A percentile compares a stretch with the other conserved stretches of the same genome.
phyloP scores from a whole-genome alignment of 805 yeast species.

The Cyberlindnera mrakii region DNA sequence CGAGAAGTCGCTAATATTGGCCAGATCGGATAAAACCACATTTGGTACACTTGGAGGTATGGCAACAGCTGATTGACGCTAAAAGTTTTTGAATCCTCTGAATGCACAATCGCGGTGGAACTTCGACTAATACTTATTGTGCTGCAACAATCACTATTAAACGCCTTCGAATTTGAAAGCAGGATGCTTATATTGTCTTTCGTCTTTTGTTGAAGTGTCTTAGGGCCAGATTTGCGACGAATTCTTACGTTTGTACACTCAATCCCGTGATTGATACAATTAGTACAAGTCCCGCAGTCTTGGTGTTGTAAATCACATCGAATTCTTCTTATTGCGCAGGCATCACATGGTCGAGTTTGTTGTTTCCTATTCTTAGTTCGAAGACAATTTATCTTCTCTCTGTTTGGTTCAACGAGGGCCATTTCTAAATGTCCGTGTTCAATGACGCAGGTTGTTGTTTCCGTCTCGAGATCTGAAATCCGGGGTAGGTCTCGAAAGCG shows the following conservation, averaged over 20 bases:
- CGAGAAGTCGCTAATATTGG: conserved; percentile 18
- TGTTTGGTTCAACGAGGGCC: too few species aligned
- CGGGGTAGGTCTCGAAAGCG: too few species aligned
- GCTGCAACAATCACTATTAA: neutral
- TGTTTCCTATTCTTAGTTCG: too few species aligned
- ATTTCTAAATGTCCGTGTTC: too few species aligned
- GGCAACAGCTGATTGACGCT: conserved; percentile 18
- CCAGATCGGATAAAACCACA: conserved; percentile 24
- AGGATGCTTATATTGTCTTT: conserved; percentile 13
- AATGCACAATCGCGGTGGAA: too few species aligned
- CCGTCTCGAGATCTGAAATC: too few species aligned
- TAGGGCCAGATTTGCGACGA: conserved; percentile 22
- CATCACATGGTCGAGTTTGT: conserved; percentile 19
- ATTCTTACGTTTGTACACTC: conserved; percentile 20
- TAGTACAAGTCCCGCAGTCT: conserved; percentile 14
- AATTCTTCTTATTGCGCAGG: conserved; percentile 23
- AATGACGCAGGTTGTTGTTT: too few species aligned
- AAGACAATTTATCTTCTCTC: too few species aligned
- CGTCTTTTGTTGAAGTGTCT: conserved; percentile 19
- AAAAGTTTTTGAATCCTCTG: conserved; percentile 1
- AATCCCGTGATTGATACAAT: conserved; percentile 18
- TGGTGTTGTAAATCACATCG: conserved; percentile 16
- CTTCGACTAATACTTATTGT: too few species aligned
- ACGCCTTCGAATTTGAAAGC: neutral
- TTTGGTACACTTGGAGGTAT: conserved; percentile 19